Conservation (phyloP, 306 rosid genomes). For the Cucurbita ficifolia region DNA sequence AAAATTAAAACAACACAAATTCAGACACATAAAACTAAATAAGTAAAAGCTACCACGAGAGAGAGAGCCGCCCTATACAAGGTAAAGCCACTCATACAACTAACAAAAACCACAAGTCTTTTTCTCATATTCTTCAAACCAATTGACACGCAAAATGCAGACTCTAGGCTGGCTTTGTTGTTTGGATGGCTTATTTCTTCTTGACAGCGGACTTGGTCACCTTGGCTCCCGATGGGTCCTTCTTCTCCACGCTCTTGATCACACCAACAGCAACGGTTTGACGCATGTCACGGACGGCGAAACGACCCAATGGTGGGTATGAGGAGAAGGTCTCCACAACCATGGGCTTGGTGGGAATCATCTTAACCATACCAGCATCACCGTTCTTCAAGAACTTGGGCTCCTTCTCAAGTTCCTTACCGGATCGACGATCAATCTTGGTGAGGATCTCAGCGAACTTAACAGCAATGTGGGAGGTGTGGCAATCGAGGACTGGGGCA, state of each 20-base stretch:
- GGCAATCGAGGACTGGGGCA: constrained; percentile 43
- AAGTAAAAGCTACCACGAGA: background rate
- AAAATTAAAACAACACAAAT: background rate
- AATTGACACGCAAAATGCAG: background rate
- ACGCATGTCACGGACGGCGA: constrained; percentile 48
- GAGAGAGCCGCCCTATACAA: too few species aligned
- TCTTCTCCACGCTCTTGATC: constrained; percentile 17
- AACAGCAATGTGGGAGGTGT: constrained; percentile 49
- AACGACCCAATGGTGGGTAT: constrained; percentile 42
- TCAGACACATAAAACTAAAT: background rate
- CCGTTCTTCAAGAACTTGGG: constrained; percentile 17
- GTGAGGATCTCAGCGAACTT: constrained; percentile 30
- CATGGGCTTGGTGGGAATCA: constrained; percentile 20
- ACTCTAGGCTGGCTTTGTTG: background rate
- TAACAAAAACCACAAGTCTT: background rate
- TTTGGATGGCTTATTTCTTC: constrained; percentile 3
- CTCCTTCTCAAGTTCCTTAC: constrained; percentile 10
- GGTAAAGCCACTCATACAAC: too few species aligned
- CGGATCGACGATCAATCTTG: constrained; percentile 41
- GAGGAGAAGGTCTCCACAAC: constrained; percentile 13
- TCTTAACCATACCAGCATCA: constrained; percentile 16
- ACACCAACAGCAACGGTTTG: constrained; percentile 17
- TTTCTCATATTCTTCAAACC: background rate
- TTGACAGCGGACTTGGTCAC: constrained; percentile 12
- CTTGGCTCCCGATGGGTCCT: constrained; percentile 12